Evolutionary conservation across 116 monocot species (phyloP), one percentile per base, ranked within the genome.

Genomic region (Phalaenopsis hybrid): DNA sequence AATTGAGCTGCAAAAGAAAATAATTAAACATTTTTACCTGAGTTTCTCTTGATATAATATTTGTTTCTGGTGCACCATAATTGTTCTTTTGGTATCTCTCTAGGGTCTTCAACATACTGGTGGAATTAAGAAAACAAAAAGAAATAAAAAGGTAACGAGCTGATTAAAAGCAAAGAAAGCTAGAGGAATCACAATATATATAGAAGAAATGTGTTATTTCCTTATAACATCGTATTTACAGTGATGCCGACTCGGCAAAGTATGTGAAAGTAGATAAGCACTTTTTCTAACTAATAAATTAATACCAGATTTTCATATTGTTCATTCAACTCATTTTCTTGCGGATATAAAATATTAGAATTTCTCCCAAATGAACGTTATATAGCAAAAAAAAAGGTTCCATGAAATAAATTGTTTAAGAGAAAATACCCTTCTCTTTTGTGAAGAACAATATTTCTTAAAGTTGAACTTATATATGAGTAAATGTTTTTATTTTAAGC

Each of bases 21-120:
- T 15, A 63, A 63, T 63, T 4, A n/a, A 33, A 57, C 11, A 0
- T 78, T 3, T 50, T 44, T 84, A 93, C 93, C 90, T 89, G 90
- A 41, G 82, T 88, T 59, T 93, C 93, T 77, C 85, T 89, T 78
- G 87, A 79, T 21, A 82, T 81, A 5, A 86, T 44, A 55, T 44
- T 86, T 28, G 86, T 82, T 28, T 86, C 89, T 44, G 89, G 89
- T 43, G 79, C 82, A 18, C 81, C 86, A 80, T 89, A 89, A 46
- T 79, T 89, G 77, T 77, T 84, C 57, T 89, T 89, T 45, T 89
- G 84, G 45, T 89, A 89, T 79, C 86, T 84, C 43, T 89, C 89
- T 16, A 89, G 76, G 80, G 89, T 86, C 79, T 86, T 89, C 70
- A 84, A 6, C 86, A 89, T 89, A 37, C 89, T 89, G 57, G 61